Evolutionary conservation across 1,139 yeast genomes (phyloP), one percentile per base, ranked within the genome.

Genomic region (Debaryomyces fabryi): DNA sequence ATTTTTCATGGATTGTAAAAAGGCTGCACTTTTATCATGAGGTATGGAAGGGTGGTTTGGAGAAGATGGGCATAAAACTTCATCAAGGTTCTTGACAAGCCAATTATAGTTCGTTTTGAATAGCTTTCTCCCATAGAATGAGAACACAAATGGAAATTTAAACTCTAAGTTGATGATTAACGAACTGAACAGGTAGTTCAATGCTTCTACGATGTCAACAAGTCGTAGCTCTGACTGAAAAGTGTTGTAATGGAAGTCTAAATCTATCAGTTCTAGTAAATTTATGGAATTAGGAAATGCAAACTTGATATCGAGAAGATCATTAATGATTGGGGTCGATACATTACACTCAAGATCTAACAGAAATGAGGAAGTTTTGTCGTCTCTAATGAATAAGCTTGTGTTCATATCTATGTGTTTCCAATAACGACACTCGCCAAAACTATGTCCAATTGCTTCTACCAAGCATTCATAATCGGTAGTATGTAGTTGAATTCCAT

Each of bases 141-240:
- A 72, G 49, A 74, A 73, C 2, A 71, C 64, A 13, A 72, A 59
- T 1, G 80, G 80, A 42, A 56, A 65, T 39, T 49, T 46, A 37
- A 45, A 49, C 52, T 74, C 79, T 24, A 70, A 53, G 18, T 68
- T 57, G 21, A 73, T 15, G 6, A 69, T 39, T 53, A 71, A 58
- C 1, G 74, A 65, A 3, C 56, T 51, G 40, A 71, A 50, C 43
- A 67, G 55, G 48, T 72, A 70, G 48, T 72, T 65, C 33, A 71
- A 52, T n/a, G 60, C 58, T 6, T 52, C 51, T 12, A 58, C 39
- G n/a, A 68, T 34, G 3, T 55, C 49, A 7, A 49, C 47, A 5
- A 59, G 41, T 2, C 38, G 30, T 6, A 63, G 34, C 4, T 42
- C 41, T 0, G 46, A 27, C 6, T 44, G 42, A 4, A 48, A 36